Percentiles rank a stretch among this genome's conserved stretches.
Evolutionary conservation across 2,329 filamentous ascomycete species (phyloP).

Genomic region (Colletotrichum eleusines): DNA sequence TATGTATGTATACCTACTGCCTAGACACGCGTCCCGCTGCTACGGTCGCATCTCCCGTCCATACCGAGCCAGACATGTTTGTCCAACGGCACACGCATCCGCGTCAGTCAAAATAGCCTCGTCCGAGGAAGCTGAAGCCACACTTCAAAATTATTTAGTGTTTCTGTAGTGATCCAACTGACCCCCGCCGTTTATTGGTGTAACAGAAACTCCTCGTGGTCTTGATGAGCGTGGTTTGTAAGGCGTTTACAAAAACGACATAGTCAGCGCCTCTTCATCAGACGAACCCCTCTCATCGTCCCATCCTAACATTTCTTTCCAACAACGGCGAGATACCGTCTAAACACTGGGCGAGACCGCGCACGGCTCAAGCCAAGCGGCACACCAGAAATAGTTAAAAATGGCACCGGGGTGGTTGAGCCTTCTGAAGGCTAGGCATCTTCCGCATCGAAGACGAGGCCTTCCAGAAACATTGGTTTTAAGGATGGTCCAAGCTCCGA

Average conservation of each 20-base stretch:
- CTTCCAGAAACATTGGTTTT: slow-evolving; percentile 16
- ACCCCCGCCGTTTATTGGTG: not conserved
- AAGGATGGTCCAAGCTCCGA: slow-evolving; percentile 20
- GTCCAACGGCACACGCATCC: not conserved
- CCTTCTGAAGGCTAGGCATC: slow-evolving; percentile 9
- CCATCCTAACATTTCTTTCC: not conserved
- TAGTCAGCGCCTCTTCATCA: slow-evolving; percentile 4
- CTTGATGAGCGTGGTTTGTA: not conserved
- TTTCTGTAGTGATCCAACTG: not conserved
- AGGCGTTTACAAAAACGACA: not conserved
- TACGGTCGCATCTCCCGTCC: not conserved
- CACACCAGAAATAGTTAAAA: not conserved
- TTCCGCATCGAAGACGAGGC: slow-evolving; percentile 16
- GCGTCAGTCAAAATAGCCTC: not conserved
- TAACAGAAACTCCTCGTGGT: not conserved
- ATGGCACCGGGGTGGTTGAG: not conserved
- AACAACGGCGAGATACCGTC: not conserved
- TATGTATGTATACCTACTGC: too few species aligned
- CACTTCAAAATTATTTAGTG: slow-evolving; percentile 8
- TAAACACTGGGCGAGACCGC: not conserved
- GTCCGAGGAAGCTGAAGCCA: slow-evolving; percentile 5
- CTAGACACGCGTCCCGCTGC: not conserved
- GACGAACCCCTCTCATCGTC: slow-evolving; percentile 15
- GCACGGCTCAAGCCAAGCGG: slow-evolving; percentile 11
- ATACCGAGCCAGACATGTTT: too few species aligned